Conservation (phyloP, 1,284 basidiomycete genomes). For the Cutaneotrichosporon cutaneum region DNA sequence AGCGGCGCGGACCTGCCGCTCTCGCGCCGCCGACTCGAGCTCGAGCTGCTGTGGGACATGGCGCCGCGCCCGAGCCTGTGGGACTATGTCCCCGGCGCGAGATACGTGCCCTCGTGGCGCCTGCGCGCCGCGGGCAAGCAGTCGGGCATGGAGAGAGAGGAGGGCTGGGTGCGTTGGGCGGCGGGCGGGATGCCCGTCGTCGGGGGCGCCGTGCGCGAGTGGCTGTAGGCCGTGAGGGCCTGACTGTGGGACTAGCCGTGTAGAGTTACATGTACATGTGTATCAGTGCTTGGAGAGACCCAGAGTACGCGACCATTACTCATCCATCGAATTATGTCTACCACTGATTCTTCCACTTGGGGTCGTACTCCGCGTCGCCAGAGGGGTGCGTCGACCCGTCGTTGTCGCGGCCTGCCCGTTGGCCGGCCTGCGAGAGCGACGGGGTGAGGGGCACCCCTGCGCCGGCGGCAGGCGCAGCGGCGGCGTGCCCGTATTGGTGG, state of each 20-base stretch:
- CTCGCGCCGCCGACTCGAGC: conserved; percentile 26
- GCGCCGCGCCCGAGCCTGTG: conserved; percentile 10
- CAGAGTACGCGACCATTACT: too few relatives aligned
- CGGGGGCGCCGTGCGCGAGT: conserved; percentile 12
- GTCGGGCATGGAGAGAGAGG: not conserved
- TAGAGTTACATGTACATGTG: not conserved
- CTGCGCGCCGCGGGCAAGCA: conserved; percentile 10
- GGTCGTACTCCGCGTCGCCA: conserved; percentile 6
- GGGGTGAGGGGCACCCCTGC: not conserved
- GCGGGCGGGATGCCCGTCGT: conserved; percentile 24
- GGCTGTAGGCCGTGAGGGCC: conserved; percentile 17
- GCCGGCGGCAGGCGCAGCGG: too few relatives aligned
- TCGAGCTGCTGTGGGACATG: conserved; percentile 26
- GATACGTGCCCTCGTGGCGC: conserved; percentile 15
- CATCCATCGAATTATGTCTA: not conserved
- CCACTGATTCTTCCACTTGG: conserved; percentile 2
- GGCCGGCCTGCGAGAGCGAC: not conserved
- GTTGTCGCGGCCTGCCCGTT: conserved; percentile 5
- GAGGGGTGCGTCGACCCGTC: conserved; percentile 16
- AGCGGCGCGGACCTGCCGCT: conserved; percentile 18
- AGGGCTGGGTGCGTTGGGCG: conserved; percentile 15
- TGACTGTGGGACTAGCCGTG: not conserved
- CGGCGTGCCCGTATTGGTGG: too few relatives aligned
- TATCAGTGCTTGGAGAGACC: too few relatives aligned
- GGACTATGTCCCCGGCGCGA: conserved; percentile 19